Base-by-base conservation (phyloP, 2,329 filamentous ascomycete species). In the Penicillium nordicum region DNA sequence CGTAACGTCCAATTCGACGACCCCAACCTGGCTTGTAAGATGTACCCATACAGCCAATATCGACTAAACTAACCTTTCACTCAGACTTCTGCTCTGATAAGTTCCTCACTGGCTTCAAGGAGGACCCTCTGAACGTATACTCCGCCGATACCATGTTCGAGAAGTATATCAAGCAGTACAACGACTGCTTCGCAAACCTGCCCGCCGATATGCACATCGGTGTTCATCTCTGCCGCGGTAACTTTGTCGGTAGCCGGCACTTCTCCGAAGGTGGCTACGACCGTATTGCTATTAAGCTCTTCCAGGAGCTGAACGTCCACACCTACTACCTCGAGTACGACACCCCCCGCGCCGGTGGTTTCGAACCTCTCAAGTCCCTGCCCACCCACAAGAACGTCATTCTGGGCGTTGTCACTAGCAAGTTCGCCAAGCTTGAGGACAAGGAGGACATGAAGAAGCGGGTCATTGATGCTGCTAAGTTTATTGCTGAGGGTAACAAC, bases 131-230 rank as follows among this genome's bases (percentile, higher is more conserved):
- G 65, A 90, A 92, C 69, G 82, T 82, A 51, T 84, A 85, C 71
- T 83, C 83, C 1, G 83, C 88, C 7, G 87, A 89, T 46, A 84
- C 87, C 63, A 84, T 90, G 43, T 82, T 92, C 23, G 86, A 90
- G 64, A 83, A 86, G 29, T 92, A 92, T 74, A 88, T 92, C 71
- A 79, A 82, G 59, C 83, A 90, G 62, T 92, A 92, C 79, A 92
- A 92, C 71, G 85, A 88, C 72, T 84, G 81, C 66, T 80, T 90
- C 67, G 76, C 79, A 65, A 82, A 83, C 65, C 76, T 84, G 0
- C 87, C 88, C 0, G 71, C 78, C 2, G 88, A 92, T 68, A 83
- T 92, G 79, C 88, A 91, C 72, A 81, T 89, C 3, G 89, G 89
- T 44, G 86, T 92, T 16, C 89, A 92, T 69, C 78, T 92, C 50